phyloP scores from a whole-genome alignment of 371 early-diverging fungal genomes.

The Rhizopus delemar region DNA sequence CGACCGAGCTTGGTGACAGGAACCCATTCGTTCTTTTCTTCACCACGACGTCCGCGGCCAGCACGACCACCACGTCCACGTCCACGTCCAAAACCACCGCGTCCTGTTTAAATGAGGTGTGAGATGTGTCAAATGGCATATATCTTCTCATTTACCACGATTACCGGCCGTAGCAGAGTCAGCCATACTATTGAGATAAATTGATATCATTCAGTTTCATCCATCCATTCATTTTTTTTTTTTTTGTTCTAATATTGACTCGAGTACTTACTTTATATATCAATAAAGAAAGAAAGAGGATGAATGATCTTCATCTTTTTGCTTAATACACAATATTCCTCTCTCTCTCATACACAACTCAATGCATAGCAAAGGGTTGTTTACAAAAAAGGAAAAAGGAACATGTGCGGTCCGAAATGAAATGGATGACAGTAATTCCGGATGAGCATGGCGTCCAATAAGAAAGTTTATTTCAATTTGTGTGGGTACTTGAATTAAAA shows the following conservation, averaged over 20 bases:
- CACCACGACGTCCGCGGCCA: constrained; percentile 84
- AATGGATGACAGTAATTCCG: too few species aligned
- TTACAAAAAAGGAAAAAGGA: not conserved
- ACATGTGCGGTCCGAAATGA: not conserved
- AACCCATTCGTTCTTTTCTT: constrained; percentile 89
- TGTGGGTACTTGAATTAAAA: too few species aligned
- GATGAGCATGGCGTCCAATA: too few species aligned
- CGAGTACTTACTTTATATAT: constrained; percentile 27
- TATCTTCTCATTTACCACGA: constrained; percentile 44
- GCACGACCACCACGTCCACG: constrained; percentile 70
- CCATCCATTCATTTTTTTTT: constrained; percentile 10
- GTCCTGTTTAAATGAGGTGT: constrained; percentile 43
- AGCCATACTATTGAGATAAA: constrained; percentile 55
- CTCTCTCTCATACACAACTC: not conserved
- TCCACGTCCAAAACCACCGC: constrained; percentile 87
- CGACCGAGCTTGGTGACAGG: constrained; percentile 74
- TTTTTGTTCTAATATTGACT: not conserved
- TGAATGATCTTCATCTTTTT: not conserved
- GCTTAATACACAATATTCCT: not conserved
- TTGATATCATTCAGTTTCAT: constrained; percentile 4
- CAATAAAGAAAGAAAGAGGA: constrained; percentile 28
- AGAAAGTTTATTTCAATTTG: too few species aligned
- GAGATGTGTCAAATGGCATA: not conserved
- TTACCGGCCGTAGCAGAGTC: constrained; percentile 80
- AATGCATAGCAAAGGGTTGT: not conserved